A percentile compares a stretch with the other conserved stretches of the same genome.
phyloP scores from a whole-genome alignment of 1,139 yeast species.

The Geotrichum aggregatum region DNA sequence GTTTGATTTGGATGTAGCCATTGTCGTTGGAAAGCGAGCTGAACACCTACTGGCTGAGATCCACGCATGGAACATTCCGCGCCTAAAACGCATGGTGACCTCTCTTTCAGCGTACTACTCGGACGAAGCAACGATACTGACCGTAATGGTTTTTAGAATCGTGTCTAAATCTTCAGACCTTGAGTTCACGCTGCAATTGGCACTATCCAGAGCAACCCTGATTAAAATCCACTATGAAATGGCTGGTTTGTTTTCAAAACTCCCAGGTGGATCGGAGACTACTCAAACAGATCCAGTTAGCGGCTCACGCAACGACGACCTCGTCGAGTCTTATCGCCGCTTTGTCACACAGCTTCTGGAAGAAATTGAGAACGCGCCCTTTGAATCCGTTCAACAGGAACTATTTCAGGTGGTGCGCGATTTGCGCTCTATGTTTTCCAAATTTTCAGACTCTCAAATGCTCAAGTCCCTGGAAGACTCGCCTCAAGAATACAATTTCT shows the following conservation, averaged over 20 bases:
- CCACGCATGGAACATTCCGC: constrained; percentile 34
- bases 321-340: constrained; percentile 33
- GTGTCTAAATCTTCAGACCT: constrained; percentile 31
- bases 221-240: constrained; percentile 38
- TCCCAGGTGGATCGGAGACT: constrained; percentile 21
- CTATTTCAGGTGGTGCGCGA: constrained; percentile 39
- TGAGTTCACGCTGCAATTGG: constrained; percentile 36
- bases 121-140: constrained; percentile 37
- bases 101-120: constrained; percentile 28
- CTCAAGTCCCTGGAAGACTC: constrained; percentile 19
- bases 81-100: constrained; percentile 33
- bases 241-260: constrained; percentile 29
- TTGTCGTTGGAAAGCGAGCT: constrained; percentile 32
- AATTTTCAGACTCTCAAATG: constrained; percentile 27
- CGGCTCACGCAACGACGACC: neutral
- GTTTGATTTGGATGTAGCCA: constrained; percentile 37
- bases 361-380: constrained; percentile 36
- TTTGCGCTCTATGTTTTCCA: constrained; percentile 36
- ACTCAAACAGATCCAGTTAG: neutral
- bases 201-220: constrained; percentile 35
- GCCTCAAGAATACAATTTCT: neutral
- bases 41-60: constrained; percentile 33
- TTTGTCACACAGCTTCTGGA: constrained; percentile 36
- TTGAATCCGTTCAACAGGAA: constrained; percentile 37
- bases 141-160: constrained; percentile 37